Conservation (phyloP, 176 grass and related monocot genomes). For the Oryza longistaminata region DNA sequence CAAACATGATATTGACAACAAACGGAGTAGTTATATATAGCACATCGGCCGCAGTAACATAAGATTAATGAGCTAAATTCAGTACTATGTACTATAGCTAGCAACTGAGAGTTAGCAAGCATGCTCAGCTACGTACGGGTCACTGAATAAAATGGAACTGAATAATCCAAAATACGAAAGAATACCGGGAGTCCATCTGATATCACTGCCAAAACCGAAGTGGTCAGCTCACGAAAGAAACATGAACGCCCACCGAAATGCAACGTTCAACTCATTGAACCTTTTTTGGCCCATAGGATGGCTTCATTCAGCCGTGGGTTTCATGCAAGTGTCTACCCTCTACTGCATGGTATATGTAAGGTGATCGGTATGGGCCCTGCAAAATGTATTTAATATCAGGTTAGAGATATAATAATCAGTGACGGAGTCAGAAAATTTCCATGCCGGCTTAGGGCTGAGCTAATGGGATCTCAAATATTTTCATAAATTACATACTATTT, state of each 20-base stretch:
- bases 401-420: neutral
- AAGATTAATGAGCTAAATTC: neutral
- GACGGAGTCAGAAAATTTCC: too few species aligned
- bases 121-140: too few species aligned
- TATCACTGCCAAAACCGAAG: neutral
- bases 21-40: neutral
- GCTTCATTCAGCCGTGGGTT: neutral
- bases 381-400: neutral
- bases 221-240: slow-evolving; percentile 20
- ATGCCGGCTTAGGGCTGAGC: too few species aligned
- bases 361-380: neutral
- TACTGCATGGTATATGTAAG: neutral
- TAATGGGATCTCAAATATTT: too few species aligned
- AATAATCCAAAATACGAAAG: neutral
- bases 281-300: neutral
- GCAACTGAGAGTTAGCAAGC: neutral
- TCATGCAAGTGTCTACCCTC: slow-evolving; percentile 19
- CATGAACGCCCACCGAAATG: slow-evolving; percentile 13
- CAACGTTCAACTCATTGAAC: neutral
- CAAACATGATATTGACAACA: neutral
- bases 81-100: neutral
- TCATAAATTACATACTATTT: too few species aligned
- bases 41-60: neutral
- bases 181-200: neutral
- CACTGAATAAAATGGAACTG: too few species aligned